Evolutionary conservation across 2,329 filamentous ascomycete species (phyloP), one percentile per base, ranked within the genome.

Genomic region (Huntiella abstrusa): DNA sequence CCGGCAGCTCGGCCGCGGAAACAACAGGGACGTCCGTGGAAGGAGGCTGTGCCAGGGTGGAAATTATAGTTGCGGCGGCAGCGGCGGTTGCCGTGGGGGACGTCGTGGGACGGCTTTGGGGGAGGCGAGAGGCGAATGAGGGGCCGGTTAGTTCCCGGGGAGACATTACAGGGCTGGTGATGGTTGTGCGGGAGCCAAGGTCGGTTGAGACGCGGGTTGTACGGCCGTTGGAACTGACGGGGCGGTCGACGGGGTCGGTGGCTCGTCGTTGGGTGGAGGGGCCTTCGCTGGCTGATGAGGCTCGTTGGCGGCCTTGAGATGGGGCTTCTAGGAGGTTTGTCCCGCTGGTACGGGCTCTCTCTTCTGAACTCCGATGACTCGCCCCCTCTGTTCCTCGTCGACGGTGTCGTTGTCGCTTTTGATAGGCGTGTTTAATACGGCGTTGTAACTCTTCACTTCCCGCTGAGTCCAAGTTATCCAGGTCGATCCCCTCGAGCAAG

Each of bases 401-500:
- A 57, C 61, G 52, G 57, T 62, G 28, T 53, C 53, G 6, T 56
- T 92, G 84, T 28, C 84, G 71, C 51, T 83, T 72, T 49, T 83
- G 69, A 56, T 92, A 94, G 2, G 85, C 85, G 55, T 92, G 83
- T 2, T 86, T 87, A 54, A 96, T 94, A 49, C 82, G 77, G 56
- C 88, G 82, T 52, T 83, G 93, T 12, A 96, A 75, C 56, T 92
- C 84, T 55, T 95, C 86, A 57, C 95, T 85, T 55, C 86, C 83
- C 42, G 68, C 75, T 12, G 85, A 69, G 51, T 88, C 86, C 46
- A 95, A 77, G 52, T 87, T 87, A 55, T 91, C 83, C 47, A 95
- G 64, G 57, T 95, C 87, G 41, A 95, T 76, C 13, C 85, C 87
- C 55, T 95, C 84, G 33, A 94, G 62, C 15, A 95, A 64, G 0